Conservation (phyloP, 805 yeast genomes). For the Maudiozyma saulgeensis region DNA sequence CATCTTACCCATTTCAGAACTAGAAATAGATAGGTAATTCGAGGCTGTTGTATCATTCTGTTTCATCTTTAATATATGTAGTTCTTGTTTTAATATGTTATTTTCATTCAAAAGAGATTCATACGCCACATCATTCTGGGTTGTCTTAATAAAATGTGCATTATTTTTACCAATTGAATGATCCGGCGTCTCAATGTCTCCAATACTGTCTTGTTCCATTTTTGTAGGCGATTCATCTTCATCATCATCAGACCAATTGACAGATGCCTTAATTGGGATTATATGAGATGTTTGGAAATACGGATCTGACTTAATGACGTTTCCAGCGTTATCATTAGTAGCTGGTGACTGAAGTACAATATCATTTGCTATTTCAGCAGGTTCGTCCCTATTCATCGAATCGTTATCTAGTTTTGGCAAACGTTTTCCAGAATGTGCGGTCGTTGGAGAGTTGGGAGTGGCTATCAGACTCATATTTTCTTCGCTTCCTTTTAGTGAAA, state of each 20-base stretch:
- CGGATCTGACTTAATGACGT: not conserved
- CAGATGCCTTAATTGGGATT: constrained; percentile 74
- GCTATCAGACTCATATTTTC: no score
- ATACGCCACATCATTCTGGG: not conserved
- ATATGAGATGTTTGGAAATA: constrained; percentile 52
- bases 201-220: not conserved
- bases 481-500: no score
- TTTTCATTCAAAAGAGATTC: constrained; percentile 5
- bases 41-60: not conserved
- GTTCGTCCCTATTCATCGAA: not conserved
- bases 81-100: constrained; percentile 14
- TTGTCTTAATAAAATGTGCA: not conserved
- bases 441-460: no score
- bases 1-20: constrained; percentile 5
- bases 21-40: not conserved
- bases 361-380: not conserved
- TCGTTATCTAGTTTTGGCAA: no score
- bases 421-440: no score
- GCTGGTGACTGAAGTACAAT: not conserved
- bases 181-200: not conserved
- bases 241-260: constrained; percentile 85
- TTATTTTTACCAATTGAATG: not conserved
- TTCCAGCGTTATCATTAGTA: not conserved
- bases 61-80: constrained; percentile 21
- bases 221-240: constrained; percentile 29